Evolutionary conservation across 768 basidiomycete species (phyloP).

Genomic region (Hysterangium stoloniferum): DNA sequence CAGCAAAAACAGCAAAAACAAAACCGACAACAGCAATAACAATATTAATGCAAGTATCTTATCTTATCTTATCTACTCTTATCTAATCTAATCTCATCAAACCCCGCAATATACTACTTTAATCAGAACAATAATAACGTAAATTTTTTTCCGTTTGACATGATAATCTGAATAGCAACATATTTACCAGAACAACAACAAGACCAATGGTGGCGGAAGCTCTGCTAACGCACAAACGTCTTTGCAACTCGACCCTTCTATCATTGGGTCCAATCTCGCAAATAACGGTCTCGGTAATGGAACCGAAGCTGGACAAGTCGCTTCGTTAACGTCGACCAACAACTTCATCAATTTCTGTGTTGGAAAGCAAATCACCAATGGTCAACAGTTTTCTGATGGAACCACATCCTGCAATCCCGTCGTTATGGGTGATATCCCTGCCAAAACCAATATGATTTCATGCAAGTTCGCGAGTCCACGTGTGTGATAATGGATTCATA

Average conservation of each 20-base stretch:
- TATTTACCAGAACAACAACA: neutral
- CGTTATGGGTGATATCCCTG: constrained; percentile 5
- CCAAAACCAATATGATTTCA: constrained; percentile 3
- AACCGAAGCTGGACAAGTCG: constrained; percentile 36
- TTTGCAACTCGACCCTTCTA: constrained; percentile 36
- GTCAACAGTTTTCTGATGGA: neutral
- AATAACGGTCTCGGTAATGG: constrained; percentile 45
- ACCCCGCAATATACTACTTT: no score
- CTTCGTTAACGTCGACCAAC: neutral
- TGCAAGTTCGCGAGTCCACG: constrained; percentile 25
- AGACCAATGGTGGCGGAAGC: constrained; percentile 16
- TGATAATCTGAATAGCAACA: no score
- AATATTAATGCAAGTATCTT: no score
- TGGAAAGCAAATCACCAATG: constrained; percentile 6
- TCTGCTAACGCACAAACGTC: constrained; percentile 38
- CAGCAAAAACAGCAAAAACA: no score
- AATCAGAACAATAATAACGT: no score
- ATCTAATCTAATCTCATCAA: no score
- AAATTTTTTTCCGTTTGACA: no score
- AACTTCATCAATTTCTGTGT: constrained; percentile 15
- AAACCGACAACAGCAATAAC: no score
- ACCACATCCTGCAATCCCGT: constrained; percentile 22
- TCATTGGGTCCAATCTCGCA: constrained; percentile 50
- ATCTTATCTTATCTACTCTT: no score
- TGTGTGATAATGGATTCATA: neutral